Base-by-base conservation (phyloP, 805 yeast genomes). In the Wickerhamiella siamensis region DNA sequence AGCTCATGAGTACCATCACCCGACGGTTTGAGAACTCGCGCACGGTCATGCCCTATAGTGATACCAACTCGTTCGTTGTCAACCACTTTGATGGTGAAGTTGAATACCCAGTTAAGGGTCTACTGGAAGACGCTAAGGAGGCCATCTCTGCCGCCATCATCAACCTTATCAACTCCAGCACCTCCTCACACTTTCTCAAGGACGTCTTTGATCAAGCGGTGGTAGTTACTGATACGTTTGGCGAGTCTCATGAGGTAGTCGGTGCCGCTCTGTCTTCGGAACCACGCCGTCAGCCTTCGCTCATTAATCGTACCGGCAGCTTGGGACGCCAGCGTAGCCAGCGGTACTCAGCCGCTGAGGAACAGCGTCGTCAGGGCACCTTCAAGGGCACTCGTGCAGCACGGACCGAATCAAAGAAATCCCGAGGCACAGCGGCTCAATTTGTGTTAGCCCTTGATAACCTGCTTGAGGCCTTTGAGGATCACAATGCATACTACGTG, bases 11-110 rank as follows among this genome's bases (percentile, higher is more conserved):
- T 14, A 41, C 60, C 2, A 41, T 64, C 31, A 38, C 51, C 4
- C 51, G 57, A 31, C 49, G 68, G 9, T 63, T 56, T 40, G 55
- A 53, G 24, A 53, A 58, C 37, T 51, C 58, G 20, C 41, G 51
- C 3, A 46, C 53, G 5, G 49, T 61, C 16, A 51, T 49, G 16
- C 47, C 57, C 9, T 43, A 49, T 20, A 40, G 54, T 5, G 59
- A 63, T 24, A 62, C 65, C 38, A 56, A 59, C 42, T 71, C 74
- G 1, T 74, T 74, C 49, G 57, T 70, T 8, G 65, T 74, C 8
- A 64, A 70, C 32, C 80, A 74, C 52, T 74, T 70, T 50, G 77
- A 77, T 34, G 79, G 78, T 9, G 67, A 65, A 46, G 77, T 74
- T 19, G 75, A 70, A 47, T 74, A 74, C 50, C 59, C 68, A 31